phyloP scores from a whole-genome alignment of 495 filamentous ascomycete species.

The Penicillium bialowiezense region DNA sequence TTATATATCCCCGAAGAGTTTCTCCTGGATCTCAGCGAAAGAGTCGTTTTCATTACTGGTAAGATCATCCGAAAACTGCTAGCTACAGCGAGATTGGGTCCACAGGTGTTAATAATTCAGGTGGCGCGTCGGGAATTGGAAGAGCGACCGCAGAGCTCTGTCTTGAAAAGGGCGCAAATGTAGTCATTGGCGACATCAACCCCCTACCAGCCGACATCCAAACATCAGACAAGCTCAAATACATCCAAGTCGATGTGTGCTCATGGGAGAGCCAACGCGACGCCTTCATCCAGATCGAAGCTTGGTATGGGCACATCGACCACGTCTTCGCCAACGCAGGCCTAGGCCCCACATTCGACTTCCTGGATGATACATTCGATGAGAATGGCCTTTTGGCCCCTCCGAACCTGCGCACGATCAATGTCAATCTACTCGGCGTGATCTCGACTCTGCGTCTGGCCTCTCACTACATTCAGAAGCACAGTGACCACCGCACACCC shows the following conservation, averaged over 20 bases:
- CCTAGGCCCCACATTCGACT: conserved; percentile 33
- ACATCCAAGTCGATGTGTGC: conserved; percentile 37
- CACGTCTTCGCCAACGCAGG: conserved; percentile 52
- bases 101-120: conserved; percentile 30
- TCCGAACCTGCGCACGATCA: conserved; percentile 33
- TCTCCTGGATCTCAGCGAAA: conserved; percentile 29
- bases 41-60: conserved; percentile 52
- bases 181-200: conserved; percentile 42
- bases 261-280: conserved; percentile 38
- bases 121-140: conserved; percentile 51
- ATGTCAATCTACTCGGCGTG: conserved; percentile 43
- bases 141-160: conserved; percentile 44
- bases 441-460: conserved; percentile 40
- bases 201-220: conserved; percentile 20
- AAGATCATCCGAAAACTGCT: too few relatives aligned
- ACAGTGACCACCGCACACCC: conserved; percentile 14
- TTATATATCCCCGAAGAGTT: conserved; percentile 13
- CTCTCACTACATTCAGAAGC: conserved; percentile 31
- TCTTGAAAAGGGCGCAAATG: conserved; percentile 41
- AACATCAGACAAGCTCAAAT: conserved; percentile 21
- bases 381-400: conserved; percentile 39
- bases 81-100: too few relatives aligned
- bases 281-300: conserved; percentile 37
- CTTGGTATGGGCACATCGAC: conserved; percentile 44
- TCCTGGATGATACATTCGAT: conserved; percentile 39